phyloP scores from a whole-genome alignment of 73 alveolate genomes.

The Paramecium octaurelia region DNA sequence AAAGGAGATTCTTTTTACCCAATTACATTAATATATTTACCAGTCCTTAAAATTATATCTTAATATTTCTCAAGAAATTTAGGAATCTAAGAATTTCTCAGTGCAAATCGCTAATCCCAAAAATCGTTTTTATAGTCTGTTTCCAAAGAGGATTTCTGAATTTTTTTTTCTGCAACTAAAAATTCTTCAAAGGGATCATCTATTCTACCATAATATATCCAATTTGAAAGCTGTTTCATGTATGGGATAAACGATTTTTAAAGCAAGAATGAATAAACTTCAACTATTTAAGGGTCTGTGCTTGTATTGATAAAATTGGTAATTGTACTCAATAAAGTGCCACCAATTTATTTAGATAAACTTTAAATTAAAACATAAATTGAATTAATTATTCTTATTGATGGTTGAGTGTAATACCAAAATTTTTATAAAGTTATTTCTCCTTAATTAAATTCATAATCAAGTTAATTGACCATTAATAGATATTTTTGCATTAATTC shows the following conservation, averaged over 20 bases:
- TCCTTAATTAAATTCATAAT: constrained; percentile 83
- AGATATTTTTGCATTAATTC: constrained; percentile 88
- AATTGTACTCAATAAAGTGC: constrained; percentile 87
- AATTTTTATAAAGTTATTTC: constrained; percentile 87
- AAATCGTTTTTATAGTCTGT: constrained; percentile 87
- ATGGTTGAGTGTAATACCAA: constrained; percentile 92
- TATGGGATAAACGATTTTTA: constrained; percentile 89
- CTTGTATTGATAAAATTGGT: constrained; percentile 80
- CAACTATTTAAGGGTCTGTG: constrained; percentile 82
- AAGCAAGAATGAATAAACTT: constrained; percentile 79
- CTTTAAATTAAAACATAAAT: constrained; percentile 77
- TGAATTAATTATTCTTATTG: constrained; percentile 87
- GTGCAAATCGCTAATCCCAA: constrained; percentile 91
- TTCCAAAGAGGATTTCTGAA: constrained; percentile 81
- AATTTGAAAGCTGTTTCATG: constrained; percentile 83
- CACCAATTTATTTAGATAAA: constrained; percentile 89
- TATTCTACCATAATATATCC: constrained; percentile 92
- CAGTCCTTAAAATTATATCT: constrained; percentile 85
- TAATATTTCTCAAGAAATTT: constrained; percentile 80
- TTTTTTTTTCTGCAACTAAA: constrained; percentile 81
- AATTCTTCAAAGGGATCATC: constrained; percentile 95
- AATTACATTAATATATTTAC: constrained; percentile 89
- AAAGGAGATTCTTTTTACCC: constrained; percentile 87
- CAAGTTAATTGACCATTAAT: constrained; percentile 89
- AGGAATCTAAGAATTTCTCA: constrained; percentile 84